Conservation (phyloP, 2,329 filamentous ascomycete genomes). For the Pseudopyricularia cyperi region DNA sequence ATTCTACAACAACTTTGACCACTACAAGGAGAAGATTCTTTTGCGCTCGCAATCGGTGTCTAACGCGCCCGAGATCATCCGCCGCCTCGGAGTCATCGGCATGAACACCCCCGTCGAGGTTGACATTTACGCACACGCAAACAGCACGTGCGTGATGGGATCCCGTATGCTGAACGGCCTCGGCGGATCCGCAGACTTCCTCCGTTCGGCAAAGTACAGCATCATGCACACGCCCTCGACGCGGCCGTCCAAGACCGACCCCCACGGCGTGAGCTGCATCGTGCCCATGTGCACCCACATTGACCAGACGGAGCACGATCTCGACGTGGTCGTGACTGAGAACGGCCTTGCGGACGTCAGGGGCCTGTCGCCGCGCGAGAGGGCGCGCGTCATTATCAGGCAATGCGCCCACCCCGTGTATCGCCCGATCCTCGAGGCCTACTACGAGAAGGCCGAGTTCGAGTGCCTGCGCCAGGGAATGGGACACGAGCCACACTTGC, state of each 20-base stretch:
- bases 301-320: conserved; percentile 86
- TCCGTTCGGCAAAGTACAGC: conserved; percentile 66
- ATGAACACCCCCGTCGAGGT: conserved; percentile 95
- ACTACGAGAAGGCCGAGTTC: conserved; percentile 75
- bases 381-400: conserved; percentile 73
- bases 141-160: conserved; percentile 82
- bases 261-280: conserved; percentile 70
- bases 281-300: conserved; percentile 91
- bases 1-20: conserved; percentile 78
- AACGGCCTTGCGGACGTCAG: conserved; percentile 73
- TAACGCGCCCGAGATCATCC: conserved; percentile 84
- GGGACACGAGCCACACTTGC: conserved; percentile 80
- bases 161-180: conserved; percentile 79
- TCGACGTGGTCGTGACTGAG: conserved; percentile 73
- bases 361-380: conserved; percentile 65
- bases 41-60: conserved; percentile 80
- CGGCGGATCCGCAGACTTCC: conserved; percentile 71
- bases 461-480: conserved; percentile 77
- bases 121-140: conserved; percentile 89
- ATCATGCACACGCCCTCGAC: conserved; percentile 85
- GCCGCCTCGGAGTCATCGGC: conserved; percentile 73
- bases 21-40: conserved; percentile 69
- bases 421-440: conserved; percentile 66
- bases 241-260: conserved; percentile 70
- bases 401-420: conserved; percentile 82